Evolutionary conservation across 208 protist genomes (phyloP).

Genomic region (Trypanosoma scelopori): DNA sequence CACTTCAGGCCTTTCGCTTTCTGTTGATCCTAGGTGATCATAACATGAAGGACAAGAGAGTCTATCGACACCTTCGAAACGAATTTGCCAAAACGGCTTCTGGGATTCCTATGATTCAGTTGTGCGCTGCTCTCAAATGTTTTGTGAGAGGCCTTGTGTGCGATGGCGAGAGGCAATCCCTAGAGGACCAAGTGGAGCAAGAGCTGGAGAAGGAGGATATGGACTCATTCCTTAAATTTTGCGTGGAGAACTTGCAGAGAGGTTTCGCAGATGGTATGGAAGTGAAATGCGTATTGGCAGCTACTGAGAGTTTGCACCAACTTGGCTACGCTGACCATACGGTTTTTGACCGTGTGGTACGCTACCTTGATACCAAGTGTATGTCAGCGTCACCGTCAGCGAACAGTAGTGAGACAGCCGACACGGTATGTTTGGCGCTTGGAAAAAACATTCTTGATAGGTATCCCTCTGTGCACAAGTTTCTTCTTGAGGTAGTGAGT

Average conservation of each 20-base stretch:
- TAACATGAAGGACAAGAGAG: slow-evolving; percentile 37
- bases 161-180: slow-evolving; percentile 15
- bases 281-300: slow-evolving; percentile 47
- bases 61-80: slow-evolving; percentile 58
- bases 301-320: slow-evolving; percentile 40
- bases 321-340: slow-evolving; percentile 50
- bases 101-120: slow-evolving; percentile 74
- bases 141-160: slow-evolving; percentile 39
- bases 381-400: slow-evolving; percentile 21
- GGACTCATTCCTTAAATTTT: slow-evolving; percentile 46
- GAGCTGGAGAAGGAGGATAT: slow-evolving; percentile 41
- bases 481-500: slow-evolving; percentile 45
- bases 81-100: slow-evolving; percentile 71
- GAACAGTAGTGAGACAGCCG: slow-evolving; percentile 47
- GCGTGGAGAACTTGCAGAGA: slow-evolving; percentile 46
- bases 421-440: slow-evolving; percentile 42
- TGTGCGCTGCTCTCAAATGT: slow-evolving; percentile 72
- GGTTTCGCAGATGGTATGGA: slow-evolving; percentile 49
- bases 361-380: slow-evolving; percentile 45
- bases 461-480: slow-evolving; percentile 42
- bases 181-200: slow-evolving; percentile 24
- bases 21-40: slow-evolving; percentile 67
- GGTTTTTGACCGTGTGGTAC: slow-evolving; percentile 50
- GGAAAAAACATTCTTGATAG: slow-evolving; percentile 52
- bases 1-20: slow-evolving; percentile 77